Evolutionary conservation across 2,329 filamentous ascomycete genomes (phyloP).

Genomic region (Aspergillus alliaceus): DNA sequence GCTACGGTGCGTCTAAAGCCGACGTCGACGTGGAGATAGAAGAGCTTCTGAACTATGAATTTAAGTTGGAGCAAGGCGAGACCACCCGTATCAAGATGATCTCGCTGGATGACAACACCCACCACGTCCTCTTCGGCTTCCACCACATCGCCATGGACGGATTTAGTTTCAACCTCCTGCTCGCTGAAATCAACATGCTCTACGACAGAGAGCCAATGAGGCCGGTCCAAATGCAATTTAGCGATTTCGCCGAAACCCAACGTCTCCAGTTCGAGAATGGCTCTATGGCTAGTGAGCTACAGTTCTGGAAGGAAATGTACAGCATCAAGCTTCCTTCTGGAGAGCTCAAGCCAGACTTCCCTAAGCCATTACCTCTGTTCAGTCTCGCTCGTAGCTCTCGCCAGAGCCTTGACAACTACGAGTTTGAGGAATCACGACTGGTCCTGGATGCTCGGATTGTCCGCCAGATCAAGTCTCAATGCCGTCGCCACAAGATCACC

Average conservation of each 20-base stretch:
- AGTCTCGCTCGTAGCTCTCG: slow-evolving; percentile 11
- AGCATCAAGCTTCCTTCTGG: too few relatives aligned
- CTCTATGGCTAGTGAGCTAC: too few relatives aligned
- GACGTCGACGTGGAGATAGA: too few relatives aligned
- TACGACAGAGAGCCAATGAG: slow-evolving; percentile 36
- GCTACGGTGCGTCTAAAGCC: too few relatives aligned
- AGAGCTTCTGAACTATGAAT: too few relatives aligned
- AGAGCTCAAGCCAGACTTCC: slow-evolving; percentile 11
- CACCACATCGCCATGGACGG: slow-evolving; percentile 55
- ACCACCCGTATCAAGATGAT: slow-evolving; percentile 27
- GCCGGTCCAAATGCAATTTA: slow-evolving; percentile 25
- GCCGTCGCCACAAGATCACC: slow-evolving; percentile 26
- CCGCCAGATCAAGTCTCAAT: neutral
- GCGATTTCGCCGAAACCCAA: too few relatives aligned
- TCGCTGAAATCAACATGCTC: slow-evolving; percentile 43
- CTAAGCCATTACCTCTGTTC: slow-evolving; percentile 31
- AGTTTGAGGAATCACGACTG: neutral
- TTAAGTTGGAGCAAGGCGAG: slow-evolving; percentile 39
- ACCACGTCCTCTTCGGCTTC: slow-evolving; percentile 43
- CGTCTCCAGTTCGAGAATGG: too few relatives aligned
- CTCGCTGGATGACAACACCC: slow-evolving; percentile 26
- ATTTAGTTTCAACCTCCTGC: slow-evolving; percentile 40
- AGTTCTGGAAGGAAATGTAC: too few relatives aligned
- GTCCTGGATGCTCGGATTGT: neutral
- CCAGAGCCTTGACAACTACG: neutral